Conservation (phyloP, 768 basidiomycete species). For the Boletus speciosus region DNA sequence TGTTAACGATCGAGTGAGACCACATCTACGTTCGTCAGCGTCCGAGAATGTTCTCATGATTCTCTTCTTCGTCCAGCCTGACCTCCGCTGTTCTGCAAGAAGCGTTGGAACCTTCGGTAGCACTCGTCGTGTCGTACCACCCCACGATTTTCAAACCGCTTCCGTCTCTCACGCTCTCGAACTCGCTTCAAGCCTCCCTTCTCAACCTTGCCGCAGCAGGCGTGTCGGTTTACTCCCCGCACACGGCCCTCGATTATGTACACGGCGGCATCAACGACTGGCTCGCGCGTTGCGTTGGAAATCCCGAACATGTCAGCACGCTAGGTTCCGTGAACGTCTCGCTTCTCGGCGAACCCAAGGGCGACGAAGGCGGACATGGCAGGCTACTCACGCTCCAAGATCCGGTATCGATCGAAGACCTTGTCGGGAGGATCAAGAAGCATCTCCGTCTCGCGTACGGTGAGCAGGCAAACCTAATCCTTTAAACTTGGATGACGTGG, state of each 20-base stretch:
- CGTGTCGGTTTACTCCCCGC: conserved; percentile 83
- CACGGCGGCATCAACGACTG: conserved; percentile 89
- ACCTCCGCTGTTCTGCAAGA: conserved; percentile 69
- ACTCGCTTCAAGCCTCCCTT: conserved; percentile 76
- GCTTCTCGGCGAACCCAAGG: conserved; percentile 39
- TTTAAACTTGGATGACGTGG: conserved; percentile 14
- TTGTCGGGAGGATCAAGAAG: conserved; percentile 67
- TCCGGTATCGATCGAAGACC: conserved; percentile 54
- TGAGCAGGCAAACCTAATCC: conserved; percentile 29
- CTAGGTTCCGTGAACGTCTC: conserved; percentile 26
- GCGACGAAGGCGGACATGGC: conserved; percentile 60
- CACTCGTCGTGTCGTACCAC: conserved; percentile 79
- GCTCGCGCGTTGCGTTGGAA: conserved; percentile 59
- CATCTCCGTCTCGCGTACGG: conserved; percentile 59
- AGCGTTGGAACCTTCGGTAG: conserved; percentile 56
- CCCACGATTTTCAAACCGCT: conserved; percentile 79
- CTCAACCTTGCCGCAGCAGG: conserved; percentile 78
- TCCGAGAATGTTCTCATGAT: conserved; percentile 18
- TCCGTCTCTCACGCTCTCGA: conserved; percentile 69
- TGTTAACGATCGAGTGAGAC: conserved; percentile 70
- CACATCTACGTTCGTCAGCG: neutral
- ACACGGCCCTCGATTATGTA: conserved; percentile 84
- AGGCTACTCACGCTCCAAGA: conserved; percentile 61
- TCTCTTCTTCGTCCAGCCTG: conserved; percentile 45
- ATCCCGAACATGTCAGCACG: conserved; percentile 28